Evolutionary conservation across 768 basidiomycete genomes (phyloP).

Genomic region (Leccinum aurantiacum): DNA sequence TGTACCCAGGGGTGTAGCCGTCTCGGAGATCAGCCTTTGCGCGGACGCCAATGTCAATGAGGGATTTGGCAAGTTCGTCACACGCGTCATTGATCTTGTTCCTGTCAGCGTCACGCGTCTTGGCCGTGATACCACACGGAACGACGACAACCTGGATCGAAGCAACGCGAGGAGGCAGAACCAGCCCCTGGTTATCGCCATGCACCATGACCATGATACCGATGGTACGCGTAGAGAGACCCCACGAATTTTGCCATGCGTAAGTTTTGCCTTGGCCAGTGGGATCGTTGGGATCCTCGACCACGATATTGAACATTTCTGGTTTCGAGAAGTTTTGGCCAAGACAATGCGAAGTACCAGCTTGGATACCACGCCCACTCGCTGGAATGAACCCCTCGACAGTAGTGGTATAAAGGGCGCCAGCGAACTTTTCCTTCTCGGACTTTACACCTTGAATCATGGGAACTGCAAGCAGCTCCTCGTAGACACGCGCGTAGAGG

Average conservation of each 20-base stretch:
- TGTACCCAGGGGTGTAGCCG: slow-evolving; percentile 97
- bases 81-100: slow-evolving; percentile 74
- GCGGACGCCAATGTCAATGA: slow-evolving; percentile 73
- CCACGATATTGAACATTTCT: slow-evolving; percentile 97
- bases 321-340: slow-evolving; percentile 97
- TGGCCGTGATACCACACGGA: slow-evolving; percentile 92
- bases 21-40: slow-evolving; percentile 92
- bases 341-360: slow-evolving; percentile 94
- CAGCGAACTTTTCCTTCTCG: slow-evolving; percentile 99
- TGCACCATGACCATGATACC: slow-evolving; percentile 99
- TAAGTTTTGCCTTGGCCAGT: slow-evolving; percentile 67
- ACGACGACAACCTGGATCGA: slow-evolving; percentile 87
- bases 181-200: slow-evolving; percentile 95
- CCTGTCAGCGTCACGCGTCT: slow-evolving; percentile 67
- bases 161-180: slow-evolving; percentile 97
- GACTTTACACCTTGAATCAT: slow-evolving; percentile 97
- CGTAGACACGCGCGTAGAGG: slow-evolving; percentile 92
- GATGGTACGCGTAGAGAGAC: slow-evolving; percentile 91
- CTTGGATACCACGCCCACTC: slow-evolving; percentile 96
- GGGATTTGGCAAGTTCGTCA: slow-evolving; percentile 68
- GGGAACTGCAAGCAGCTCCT: slow-evolving; percentile 95
- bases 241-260: slow-evolving; percentile 99
- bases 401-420: slow-evolving; percentile 96
- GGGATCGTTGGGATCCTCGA: slow-evolving; percentile 87
- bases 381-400: slow-evolving; percentile 98